Evolutionary conservation across 2,329 filamentous ascomycete genomes (phyloP).

Genomic region (Botryotinia convoluta): DNA sequence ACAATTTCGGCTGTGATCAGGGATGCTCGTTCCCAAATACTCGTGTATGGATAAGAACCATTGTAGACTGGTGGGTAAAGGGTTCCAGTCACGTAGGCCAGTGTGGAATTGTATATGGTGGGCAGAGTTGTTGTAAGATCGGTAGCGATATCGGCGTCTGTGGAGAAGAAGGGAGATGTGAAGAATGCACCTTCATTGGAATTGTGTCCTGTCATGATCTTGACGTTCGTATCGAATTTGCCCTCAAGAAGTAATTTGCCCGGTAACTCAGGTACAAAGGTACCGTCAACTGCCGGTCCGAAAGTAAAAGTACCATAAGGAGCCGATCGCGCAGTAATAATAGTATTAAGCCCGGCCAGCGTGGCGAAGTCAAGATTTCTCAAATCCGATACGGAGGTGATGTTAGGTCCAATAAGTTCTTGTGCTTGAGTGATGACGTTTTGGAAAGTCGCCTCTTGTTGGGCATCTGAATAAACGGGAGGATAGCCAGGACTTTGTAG

Average conservation of each 20-base stretch:
- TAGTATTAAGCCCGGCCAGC: slow-evolving; percentile 26
- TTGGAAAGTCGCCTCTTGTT: slow-evolving; percentile 20
- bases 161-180: slow-evolving; percentile 34
- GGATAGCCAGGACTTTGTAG: slow-evolving; percentile 34
- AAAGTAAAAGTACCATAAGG: slow-evolving; percentile 45
- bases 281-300: slow-evolving; percentile 48
- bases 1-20: slow-evolving; percentile 44
- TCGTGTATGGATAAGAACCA: slow-evolving; percentile 46
- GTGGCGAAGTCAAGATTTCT: slow-evolving; percentile 18
- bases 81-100: slow-evolving; percentile 41
- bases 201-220: slow-evolving; percentile 47
- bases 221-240: slow-evolving; percentile 45
- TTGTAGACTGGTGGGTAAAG: slow-evolving; percentile 51
- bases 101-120: slow-evolving; percentile 22
- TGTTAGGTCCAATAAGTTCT: slow-evolving; percentile 17
- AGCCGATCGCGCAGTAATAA: slow-evolving; percentile 25
- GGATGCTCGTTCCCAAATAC: slow-evolving; percentile 43
- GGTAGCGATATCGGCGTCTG: slow-evolving; percentile 21
- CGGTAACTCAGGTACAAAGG: slow-evolving; percentile 47
- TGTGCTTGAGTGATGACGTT: slow-evolving; percentile 25
- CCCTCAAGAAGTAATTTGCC: slow-evolving; percentile 45
- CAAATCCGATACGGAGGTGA: slow-evolving; percentile 18
- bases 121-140: slow-evolving; percentile 27
- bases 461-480: slow-evolving; percentile 12
- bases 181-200: slow-evolving; percentile 41